Evolutionary conservation across 2,329 filamentous ascomycete species (phyloP).

Genomic region (Rhytidhysteron rufulum): DNA sequence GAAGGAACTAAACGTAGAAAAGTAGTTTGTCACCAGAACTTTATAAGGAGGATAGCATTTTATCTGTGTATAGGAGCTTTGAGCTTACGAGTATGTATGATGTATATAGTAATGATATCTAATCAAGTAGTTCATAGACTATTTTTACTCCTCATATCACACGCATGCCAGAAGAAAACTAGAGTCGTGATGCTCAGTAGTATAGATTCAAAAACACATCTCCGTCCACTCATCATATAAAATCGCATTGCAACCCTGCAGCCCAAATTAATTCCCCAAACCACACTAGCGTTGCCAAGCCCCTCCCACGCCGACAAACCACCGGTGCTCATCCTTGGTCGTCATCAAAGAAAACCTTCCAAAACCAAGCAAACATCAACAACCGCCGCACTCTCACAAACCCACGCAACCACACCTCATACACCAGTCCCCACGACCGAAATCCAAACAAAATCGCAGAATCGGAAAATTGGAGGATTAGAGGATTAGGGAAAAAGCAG

Average conservation of each 20-base stretch:
- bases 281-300: too few species aligned
- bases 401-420: not conserved
- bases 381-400: not conserved
- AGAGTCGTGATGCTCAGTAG: too few species aligned
- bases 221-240: too few species aligned
- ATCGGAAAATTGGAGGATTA: too few species aligned
- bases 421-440: not conserved
- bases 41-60: not conserved
- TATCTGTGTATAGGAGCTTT: not conserved
- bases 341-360: not conserved
- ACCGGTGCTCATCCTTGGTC: too few species aligned
- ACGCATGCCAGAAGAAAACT: too few species aligned
- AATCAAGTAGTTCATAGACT: not conserved
- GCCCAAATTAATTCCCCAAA: too few species aligned
- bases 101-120: not conserved
- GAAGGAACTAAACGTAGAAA: not conserved
- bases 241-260: too few species aligned
- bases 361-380: conserved; percentile 1
- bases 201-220: too few species aligned
- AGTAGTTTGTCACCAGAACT: not conserved
- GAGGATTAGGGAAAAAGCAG: not conserved
- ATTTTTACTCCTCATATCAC: not conserved
- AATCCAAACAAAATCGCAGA: too few species aligned
- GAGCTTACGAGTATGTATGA: too few species aligned
- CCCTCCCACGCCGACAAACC: too few species aligned